Evolutionary conservation across 352 stramenopile species (phyloP), one percentile per base, ranked within the genome.

Genomic region (Pythium scleroteichum): DNA sequence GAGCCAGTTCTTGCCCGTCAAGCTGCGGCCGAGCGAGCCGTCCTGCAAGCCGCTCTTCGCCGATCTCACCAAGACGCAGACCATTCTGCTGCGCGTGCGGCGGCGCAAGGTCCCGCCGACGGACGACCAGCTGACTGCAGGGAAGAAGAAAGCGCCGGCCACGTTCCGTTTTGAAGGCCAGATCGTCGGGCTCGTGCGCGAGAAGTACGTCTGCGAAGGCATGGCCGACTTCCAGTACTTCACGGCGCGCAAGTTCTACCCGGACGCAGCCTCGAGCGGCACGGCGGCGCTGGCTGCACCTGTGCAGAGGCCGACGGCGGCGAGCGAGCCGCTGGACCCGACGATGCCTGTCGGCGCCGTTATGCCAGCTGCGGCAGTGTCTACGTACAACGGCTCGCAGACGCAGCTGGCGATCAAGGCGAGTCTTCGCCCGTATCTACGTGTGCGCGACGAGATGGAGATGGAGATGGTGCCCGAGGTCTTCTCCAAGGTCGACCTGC

Each of bases 201-300:
- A 92, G 46, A 94, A 92, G 62, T 94, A 90, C 58, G 81, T 92
- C 44, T 92, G 85, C 55, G 81, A 94, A 67, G 85, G 85, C 54
- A 91, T 94, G 82, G 85, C 83, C 26, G 85, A 94, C 63, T 94
- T 91, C 66, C 85, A 94, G 68, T 94, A 89, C 69, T 82, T 94
- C 29, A 90, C 85, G 1, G 69, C 82, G 20, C 55, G 71, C 16
- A 66, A 71, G 20, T 94, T 91, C 59, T 85, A 82, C 46, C 73
- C 77, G 14, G 69, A 71, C 29, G 50, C 48, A 3, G 57, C 35
- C 40, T 35, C 49, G 16, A 58, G 35, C 33, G 50, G 59, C 16
- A 39, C 39, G 26, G 41, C 50, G 35, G 40, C 20, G 22, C 39
- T 7, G 8, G 27, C 56, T n/a, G 59, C 47, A 39, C 8, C 29